phyloP scores from a whole-genome alignment of 805 yeast genomes.

The Wickerhamiella lipophila region DNA sequence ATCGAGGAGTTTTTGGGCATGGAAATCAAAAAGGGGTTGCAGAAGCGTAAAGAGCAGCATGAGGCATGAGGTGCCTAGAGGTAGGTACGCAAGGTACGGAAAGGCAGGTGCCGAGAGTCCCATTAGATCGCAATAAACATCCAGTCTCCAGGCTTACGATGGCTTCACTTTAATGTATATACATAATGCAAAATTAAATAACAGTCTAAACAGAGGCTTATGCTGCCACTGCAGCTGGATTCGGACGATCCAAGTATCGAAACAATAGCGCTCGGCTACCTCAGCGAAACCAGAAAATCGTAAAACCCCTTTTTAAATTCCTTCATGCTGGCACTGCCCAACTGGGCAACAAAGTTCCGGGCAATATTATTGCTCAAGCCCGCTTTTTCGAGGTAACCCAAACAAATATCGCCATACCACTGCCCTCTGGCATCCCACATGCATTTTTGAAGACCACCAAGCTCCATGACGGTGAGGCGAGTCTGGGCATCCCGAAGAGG shows the following conservation, averaged over 20 bases:
- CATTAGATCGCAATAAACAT: too few relatives aligned
- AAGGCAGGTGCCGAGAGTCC: too few relatives aligned
- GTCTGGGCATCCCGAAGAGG: slow-evolving; percentile 69
- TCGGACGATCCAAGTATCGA: too few relatives aligned
- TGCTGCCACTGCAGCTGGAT: too few relatives aligned
- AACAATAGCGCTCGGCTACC: background rate
- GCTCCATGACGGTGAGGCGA: slow-evolving; percentile 60
- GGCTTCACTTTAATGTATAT: slow-evolving; percentile 7
- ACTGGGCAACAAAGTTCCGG: slow-evolving; percentile 16
- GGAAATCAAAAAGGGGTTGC: slow-evolving; percentile 23
- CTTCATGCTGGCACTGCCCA: slow-evolving; percentile 14
- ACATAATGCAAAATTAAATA: background rate
- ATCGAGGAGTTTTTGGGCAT: slow-evolving; percentile 42
- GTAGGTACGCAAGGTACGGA: too few relatives aligned
- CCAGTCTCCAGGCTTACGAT: too few relatives aligned
- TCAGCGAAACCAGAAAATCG: slow-evolving; percentile 13
- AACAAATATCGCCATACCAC: slow-evolving; percentile 16
- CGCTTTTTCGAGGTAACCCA: slow-evolving; percentile 17
- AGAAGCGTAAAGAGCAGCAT: slow-evolving; percentile 15
- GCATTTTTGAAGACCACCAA: slow-evolving; percentile 54
- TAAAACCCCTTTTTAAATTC: slow-evolving; percentile 22
- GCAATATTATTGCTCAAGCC: slow-evolving; percentile 18
- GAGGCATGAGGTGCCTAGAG: background rate
- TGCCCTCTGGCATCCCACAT: slow-evolving; percentile 40
- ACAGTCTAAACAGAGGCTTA: too few relatives aligned